A percentile compares a stretch with the other conserved stretches of the same genome.
These are phyloP conservation scores for Penicillium samsonianum DNA, from an alignment of 495 filamentous ascomycete genomes.

Conservation along the genomic window DNA sequence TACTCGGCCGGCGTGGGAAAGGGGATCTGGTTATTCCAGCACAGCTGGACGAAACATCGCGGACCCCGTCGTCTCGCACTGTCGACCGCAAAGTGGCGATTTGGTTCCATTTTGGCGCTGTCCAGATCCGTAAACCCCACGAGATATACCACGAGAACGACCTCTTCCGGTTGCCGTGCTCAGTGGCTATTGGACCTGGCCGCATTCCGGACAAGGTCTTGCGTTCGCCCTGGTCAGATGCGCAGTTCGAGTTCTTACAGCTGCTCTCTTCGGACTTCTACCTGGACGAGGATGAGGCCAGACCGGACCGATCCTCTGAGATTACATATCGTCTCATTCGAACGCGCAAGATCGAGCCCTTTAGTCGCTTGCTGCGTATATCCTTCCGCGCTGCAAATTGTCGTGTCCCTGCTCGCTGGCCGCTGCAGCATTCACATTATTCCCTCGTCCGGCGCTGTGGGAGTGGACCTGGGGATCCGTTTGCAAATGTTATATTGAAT, in stretches of 20 bases:
- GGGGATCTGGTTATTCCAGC: constrained; percentile 36
- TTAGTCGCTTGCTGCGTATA: constrained; percentile 34
- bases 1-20: constrained; percentile 26
- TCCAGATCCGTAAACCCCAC: constrained; percentile 33
- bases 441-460: constrained; percentile 30
- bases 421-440: constrained; percentile 31
- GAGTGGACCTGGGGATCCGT: constrained; percentile 34
- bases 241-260: constrained; percentile 45
- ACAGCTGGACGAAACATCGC: constrained; percentile 6
- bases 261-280: constrained; percentile 37
- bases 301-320: constrained; percentile 11
- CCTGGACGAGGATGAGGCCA: constrained; percentile 36
- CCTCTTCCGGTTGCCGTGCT: constrained; percentile 38
- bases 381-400: constrained; percentile 33
- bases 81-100: constrained; percentile 33
- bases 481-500: constrained; percentile 34
- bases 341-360: constrained; percentile 34
- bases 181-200: constrained; percentile 15
- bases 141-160: constrained; percentile 31
- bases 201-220: constrained; percentile 48
- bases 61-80: constrained; percentile 6
- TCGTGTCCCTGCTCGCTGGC: constrained; percentile 37
- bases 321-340: constrained; percentile 36
- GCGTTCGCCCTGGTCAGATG: constrained; percentile 42
- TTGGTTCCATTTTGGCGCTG: constrained; percentile 41